Base-by-base conservation (phyloP, 352 stramenopile species). In the Phytophthora pinifolia region DNA sequence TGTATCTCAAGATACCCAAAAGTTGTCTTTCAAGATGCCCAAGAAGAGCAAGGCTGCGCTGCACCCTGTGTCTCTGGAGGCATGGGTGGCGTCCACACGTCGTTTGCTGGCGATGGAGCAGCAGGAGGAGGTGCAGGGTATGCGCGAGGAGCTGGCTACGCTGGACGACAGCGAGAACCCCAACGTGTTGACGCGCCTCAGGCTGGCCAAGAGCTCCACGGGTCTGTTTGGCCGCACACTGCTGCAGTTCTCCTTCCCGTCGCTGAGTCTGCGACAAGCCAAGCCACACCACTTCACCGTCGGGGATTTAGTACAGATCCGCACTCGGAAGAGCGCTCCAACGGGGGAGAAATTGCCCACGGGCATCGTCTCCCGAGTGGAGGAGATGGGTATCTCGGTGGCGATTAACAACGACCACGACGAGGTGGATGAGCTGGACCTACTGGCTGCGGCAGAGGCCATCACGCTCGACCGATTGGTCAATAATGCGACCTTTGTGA, bases 401-500 rank as follows among this genome's bases (percentile, higher is more conserved):
- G 81, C 71, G 6, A 51, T 90, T 9, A 62, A 35, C 20, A 51
- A 59, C 15, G 61, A 83, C 3, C 62, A 91, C 8, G 74, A 89
- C 9, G 74, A 91, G 7, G 51, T 81, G 27, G 79, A 92, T 5
- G 74, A 82, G 41, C 53, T 74, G 32, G 64, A 79, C 9, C 46
- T 84, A 31, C 45, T 76, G 8, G 29, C 46, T 6, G 52, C 66
- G 18, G 35, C 41, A 31, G 51, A 76, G 2, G 36, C 17, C 0
- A 48, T 93, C 3, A 85, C 82, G 14, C 59, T 96, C 17, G 87
- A 96, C 48, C 76, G 84, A 30, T 60, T 96, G 9, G 81, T 86
- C 27, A 97, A 96, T 64, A 91, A 91, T 41, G 84, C 84, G 14
- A 96, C 86, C 9, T 93, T 92, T 50, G 39, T 67, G 36, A 94